Evolutionary conservation across 805 yeast genomes (phyloP).

Genomic region (Candida nitratophila): DNA sequence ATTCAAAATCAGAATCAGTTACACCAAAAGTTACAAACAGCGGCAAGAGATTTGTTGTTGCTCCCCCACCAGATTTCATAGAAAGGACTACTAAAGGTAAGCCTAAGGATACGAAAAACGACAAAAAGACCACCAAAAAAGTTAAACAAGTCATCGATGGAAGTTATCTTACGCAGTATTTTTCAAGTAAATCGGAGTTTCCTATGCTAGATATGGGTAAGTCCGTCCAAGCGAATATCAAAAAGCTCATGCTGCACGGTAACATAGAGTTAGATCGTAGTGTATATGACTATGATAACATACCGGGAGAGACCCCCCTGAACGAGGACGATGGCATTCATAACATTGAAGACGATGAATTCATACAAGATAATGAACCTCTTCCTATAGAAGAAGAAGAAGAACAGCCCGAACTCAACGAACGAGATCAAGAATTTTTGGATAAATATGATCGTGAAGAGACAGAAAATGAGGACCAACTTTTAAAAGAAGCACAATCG

Average conservation of each 20-base stretch:
- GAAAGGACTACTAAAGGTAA: too few species aligned
- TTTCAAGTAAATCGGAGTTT: slow-evolving; percentile 5
- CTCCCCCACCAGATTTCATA: too few species aligned
- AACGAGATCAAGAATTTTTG: neutral
- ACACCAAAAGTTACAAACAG: too few species aligned
- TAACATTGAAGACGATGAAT: slow-evolving; percentile 2
- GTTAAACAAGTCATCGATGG: slow-evolving; percentile 10
- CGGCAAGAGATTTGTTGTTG: too few species aligned
- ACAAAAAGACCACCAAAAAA: too few species aligned
- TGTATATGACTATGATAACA: slow-evolving; percentile 39
- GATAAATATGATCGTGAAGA: neutral
- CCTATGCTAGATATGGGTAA: slow-evolving; percentile 3
- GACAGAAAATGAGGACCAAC: neutral
- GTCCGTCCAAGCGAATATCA: slow-evolving; percentile 8
- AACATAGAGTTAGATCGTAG: slow-evolving; percentile 55
- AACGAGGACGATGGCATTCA: slow-evolving; percentile 1
- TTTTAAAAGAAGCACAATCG: slow-evolving; percentile 21
- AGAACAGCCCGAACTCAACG: slow-evolving; percentile 1
- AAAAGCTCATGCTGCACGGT: slow-evolving; percentile 40
- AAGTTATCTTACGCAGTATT: slow-evolving; percentile 8
- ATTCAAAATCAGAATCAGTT: too few species aligned
- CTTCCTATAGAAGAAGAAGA: slow-evolving; percentile 4
- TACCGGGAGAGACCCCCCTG: slow-evolving; percentile 44
- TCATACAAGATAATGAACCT: too few species aligned
- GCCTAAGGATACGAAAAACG: too few species aligned